Conservation (phyloP, 257 asterid genomes). For the Avicennia marina region DNA sequence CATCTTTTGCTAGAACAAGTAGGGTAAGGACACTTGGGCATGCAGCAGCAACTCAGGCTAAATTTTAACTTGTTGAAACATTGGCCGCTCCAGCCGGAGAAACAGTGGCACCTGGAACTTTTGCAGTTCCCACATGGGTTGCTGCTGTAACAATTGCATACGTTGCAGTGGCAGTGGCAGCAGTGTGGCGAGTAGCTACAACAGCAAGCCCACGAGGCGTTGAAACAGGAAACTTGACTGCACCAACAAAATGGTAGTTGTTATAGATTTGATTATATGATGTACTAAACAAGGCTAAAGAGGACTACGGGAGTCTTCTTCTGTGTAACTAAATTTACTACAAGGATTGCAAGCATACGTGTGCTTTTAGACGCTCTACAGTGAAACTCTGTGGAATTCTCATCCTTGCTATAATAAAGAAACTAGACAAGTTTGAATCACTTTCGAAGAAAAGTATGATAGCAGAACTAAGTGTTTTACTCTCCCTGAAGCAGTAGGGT, state of each 20-base stretch:
- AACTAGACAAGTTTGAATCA: not conserved
- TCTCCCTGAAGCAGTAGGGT: too few relatives aligned
- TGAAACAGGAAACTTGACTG: constrained; percentile 53
- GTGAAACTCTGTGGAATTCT: not conserved
- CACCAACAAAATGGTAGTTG: constrained; percentile 12
- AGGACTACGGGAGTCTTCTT: too few relatives aligned
- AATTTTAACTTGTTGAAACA: constrained; percentile 42
- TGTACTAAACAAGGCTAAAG: not conserved
- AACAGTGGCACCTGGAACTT: constrained; percentile 38
- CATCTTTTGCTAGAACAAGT: constrained; percentile 30
- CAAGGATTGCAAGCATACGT: too few relatives aligned
- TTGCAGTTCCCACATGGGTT: constrained; percentile 32
- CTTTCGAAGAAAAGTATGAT: too few relatives aligned
- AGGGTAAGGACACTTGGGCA: constrained; percentile 37
- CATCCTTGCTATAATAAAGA: not conserved
- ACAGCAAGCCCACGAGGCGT: constrained; percentile 49
- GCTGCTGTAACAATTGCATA: constrained; percentile 30
- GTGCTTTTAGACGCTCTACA: too few relatives aligned
- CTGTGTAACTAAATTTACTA: too few relatives aligned
- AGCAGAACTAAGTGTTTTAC: too few relatives aligned
- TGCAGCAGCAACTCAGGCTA: constrained; percentile 25
- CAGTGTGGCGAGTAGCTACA: constrained; percentile 30
- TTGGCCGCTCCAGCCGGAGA: constrained; percentile 28
- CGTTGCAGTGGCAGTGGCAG: constrained; percentile 30
- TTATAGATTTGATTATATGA: not conserved